These are phyloP conservation scores for Clonostachys rhizophaga DNA, from an alignment of 2,329 filamentous ascomycete genomes.

Conservation along the genomic window DNA sequence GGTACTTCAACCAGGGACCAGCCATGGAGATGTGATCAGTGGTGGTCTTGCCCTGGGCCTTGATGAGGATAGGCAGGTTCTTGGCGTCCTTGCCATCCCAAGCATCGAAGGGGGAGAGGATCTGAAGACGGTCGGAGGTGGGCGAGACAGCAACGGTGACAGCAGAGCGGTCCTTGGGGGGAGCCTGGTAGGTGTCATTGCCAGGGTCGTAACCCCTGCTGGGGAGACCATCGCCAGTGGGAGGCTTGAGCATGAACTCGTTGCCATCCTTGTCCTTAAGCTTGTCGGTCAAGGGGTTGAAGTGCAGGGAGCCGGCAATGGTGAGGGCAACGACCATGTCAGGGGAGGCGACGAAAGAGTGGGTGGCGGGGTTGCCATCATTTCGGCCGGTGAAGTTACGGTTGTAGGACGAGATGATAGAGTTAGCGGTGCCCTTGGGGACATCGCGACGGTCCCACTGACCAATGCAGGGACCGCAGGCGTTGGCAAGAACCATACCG, in stretches of 20 bases:
- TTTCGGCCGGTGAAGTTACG: constrained; percentile 99
- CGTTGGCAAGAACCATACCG: constrained; percentile 90
- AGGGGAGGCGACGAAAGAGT: constrained; percentile 88
- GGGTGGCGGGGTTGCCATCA: constrained; percentile 90
- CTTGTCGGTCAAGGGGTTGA: constrained; percentile 91
- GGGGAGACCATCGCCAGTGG: constrained; percentile 79
- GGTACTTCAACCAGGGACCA: constrained; percentile 97
- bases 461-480: constrained; percentile 87
- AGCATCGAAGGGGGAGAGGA: constrained; percentile 77
- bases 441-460: constrained; percentile 95
- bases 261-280: constrained; percentile 96
- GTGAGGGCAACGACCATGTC: constrained; percentile 85
- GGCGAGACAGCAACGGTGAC: constrained; percentile 83
- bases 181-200: constrained; percentile 92
- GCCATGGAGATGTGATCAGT: constrained; percentile 98
- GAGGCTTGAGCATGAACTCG: constrained; percentile 82
- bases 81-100: constrained; percentile 91
- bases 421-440: constrained; percentile 93
- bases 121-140: constrained; percentile 87
- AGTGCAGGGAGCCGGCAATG: constrained; percentile 78
- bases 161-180: constrained; percentile 69
- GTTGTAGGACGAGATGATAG: constrained; percentile 98
- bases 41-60: constrained; percentile 93
- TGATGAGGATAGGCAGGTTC: constrained; percentile 89
- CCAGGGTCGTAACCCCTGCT: constrained; percentile 81